Evolutionary conservation across 2,329 filamentous ascomycete genomes (phyloP).

Genomic region (Ilyonectria destructans): DNA sequence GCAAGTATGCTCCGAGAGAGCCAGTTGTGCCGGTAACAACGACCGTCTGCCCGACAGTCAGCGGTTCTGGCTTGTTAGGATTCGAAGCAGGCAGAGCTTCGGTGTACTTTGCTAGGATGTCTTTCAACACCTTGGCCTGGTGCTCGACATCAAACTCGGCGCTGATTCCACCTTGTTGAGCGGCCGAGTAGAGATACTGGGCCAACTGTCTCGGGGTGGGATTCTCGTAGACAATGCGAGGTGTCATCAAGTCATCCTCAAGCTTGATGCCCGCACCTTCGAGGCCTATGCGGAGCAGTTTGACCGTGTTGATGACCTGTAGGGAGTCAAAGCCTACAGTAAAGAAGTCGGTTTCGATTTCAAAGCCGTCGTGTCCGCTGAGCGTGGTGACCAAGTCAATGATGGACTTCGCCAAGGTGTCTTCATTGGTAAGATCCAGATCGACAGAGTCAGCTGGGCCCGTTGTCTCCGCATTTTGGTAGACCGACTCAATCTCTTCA

Average conservation of each 20-base stretch:
- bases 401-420: constrained; percentile 1
- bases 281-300: constrained; percentile 1
- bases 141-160: too few relatives aligned
- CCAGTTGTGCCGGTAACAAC: constrained; percentile 92
- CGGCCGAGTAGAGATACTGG: neutral
- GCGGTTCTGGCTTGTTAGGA: constrained; percentile 7
- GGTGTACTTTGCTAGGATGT: constrained; percentile 7
- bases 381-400: neutral
- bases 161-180: neutral
- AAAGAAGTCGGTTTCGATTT: constrained; percentile 11
- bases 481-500: constrained; percentile 11
- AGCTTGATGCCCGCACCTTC: neutral
- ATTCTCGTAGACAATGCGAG: constrained; percentile 14
- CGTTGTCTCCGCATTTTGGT: neutral
- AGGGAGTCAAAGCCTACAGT: constrained; percentile 9
- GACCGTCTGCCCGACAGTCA: constrained; percentile 66
- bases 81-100: neutral
- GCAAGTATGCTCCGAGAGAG: constrained; percentile 86
- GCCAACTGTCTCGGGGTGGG: neutral
- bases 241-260: neutral
- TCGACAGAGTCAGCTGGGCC: neutral
- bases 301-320: neutral
- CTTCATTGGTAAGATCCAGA: constrained; percentile 1
- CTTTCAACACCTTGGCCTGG: neutral
- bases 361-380: neutral